These are phyloP conservation scores for Rhynchospora tenuis DNA, from an alignment of 176 grass and related monocot genomes.

Conservation along the genomic window DNA sequence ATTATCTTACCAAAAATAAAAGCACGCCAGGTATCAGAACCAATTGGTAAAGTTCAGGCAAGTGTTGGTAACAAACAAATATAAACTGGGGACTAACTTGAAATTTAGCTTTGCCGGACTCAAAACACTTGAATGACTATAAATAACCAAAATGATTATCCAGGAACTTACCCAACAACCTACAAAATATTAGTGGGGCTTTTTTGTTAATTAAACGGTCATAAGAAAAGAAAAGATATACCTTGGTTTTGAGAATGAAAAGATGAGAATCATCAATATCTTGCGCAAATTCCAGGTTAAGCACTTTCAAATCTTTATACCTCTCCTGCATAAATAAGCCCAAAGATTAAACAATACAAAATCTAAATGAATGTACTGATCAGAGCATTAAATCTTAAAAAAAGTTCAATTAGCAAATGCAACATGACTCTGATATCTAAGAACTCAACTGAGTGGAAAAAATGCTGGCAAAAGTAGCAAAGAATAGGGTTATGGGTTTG, in stretches of 20 bases:
- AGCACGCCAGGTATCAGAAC: neutral
- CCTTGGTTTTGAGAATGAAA: conserved; percentile 67
- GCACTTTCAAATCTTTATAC: conserved; percentile 59
- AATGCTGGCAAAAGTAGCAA: neutral
- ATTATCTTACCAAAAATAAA: neutral
- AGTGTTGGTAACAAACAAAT: neutral
- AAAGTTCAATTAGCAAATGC: neutral
- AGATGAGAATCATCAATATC: conserved; percentile 73
- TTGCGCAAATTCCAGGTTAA: conserved; percentile 85
- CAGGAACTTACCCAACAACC: neutral
- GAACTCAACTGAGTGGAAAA: neutral
- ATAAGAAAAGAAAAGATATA: neutral
- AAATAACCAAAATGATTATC: neutral
- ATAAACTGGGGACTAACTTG: neutral
- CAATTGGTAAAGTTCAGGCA: neutral
- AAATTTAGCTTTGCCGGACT: neutral
- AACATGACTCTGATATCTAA: neutral
- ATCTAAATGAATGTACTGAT: neutral
- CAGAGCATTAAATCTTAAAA: neutral
- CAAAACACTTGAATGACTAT: neutral
- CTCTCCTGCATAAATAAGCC: conserved; percentile 36
- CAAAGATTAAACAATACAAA: neutral
- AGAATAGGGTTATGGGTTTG: no score
- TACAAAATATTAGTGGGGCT: neutral
- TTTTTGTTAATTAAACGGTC: neutral